A percentile compares a stretch with the other conserved stretches of the same genome.
These are phyloP conservation scores for Lupinus albus DNA, from an alignment of 306 rosid genomes.

Conservation along the genomic window DNA sequence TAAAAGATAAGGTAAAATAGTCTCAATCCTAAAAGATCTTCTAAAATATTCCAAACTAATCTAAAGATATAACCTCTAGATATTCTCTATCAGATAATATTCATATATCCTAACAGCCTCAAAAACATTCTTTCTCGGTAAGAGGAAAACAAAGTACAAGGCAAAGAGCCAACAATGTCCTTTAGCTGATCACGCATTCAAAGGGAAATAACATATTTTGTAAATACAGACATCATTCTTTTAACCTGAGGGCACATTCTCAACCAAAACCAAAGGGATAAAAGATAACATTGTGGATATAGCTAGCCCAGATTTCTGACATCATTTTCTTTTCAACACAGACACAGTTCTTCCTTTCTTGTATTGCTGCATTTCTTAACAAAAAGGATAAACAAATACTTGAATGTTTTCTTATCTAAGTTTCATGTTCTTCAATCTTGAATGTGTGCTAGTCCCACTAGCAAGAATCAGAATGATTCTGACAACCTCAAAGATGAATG, in stretches of 20 bases:
- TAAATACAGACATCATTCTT: neutral
- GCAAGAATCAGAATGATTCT: neutral
- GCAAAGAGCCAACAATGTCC: conserved; percentile 23
- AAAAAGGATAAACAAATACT: neutral
- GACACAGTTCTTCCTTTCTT: neutral
- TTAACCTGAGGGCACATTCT: neutral
- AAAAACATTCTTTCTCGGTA: conserved; percentile 15
- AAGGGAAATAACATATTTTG: conserved; percentile 3
- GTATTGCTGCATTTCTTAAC: conserved; percentile 5
- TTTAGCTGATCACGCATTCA: neutral
- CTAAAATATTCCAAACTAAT: no score
- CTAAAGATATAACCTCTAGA: no score
- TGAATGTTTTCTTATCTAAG: neutral
- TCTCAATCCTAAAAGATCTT: no score
- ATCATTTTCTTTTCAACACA: neutral
- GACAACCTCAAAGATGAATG: neutral
- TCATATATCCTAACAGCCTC: no score
- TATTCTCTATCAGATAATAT: no score
- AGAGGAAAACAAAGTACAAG: conserved; percentile 23
- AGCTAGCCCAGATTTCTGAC: neutral
- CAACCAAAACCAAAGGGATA: conserved; percentile 1
- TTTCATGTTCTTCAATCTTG: conserved; percentile 9
- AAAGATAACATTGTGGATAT: neutral
- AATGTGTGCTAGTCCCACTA: neutral
- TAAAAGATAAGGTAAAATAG: no score